A percentile compares a stretch with the other conserved stretches of the same genome.
Conservation (phyloP, 352 stramenopile genomes). For the Thalassiosira hispida region DNA sequence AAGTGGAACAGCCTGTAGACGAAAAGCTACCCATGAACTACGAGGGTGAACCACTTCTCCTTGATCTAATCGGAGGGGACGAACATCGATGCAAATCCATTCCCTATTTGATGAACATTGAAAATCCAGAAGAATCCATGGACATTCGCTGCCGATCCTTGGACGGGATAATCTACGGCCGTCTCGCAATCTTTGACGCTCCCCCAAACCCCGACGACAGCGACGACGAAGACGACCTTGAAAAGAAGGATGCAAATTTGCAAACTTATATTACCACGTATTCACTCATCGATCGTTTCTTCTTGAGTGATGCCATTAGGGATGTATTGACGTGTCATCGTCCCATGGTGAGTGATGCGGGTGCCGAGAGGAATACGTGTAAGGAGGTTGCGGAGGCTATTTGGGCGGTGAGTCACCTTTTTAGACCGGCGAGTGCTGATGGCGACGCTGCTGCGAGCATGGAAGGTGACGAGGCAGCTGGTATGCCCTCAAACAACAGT, state of each 20-base stretch:
- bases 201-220: slow-evolving; percentile 53
- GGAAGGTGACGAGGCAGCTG: background rate
- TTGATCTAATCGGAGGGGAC: slow-evolving; percentile 46
- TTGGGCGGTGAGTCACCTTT: slow-evolving; percentile 60
- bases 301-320: slow-evolving; percentile 69
- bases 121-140: slow-evolving; percentile 12
- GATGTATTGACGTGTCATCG: slow-evolving; percentile 75
- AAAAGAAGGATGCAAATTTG: slow-evolving; percentile 68
- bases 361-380: slow-evolving; percentile 59
- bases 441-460: background rate
- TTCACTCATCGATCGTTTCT: slow-evolving; percentile 75
- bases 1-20: slow-evolving; percentile 2
- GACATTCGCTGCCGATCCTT: slow-evolving; percentile 47
- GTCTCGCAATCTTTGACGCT: slow-evolving; percentile 79
- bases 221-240: slow-evolving; percentile 57
- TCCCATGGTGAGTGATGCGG: slow-evolving; percentile 62
- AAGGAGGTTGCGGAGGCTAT: slow-evolving; percentile 76
- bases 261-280: slow-evolving; percentile 64
- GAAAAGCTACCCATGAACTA: slow-evolving; percentile 33
- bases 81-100: slow-evolving; percentile 44
- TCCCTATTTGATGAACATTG: slow-evolving; percentile 33
- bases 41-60: slow-evolving; percentile 28
- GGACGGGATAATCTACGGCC: slow-evolving; percentile 71
- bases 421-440: slow-evolving; percentile 25
- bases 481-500: too few species aligned